These are phyloP conservation scores for Diplocarpon rosae DNA, from an alignment of 2,329 filamentous ascomycete species.

Conservation along the genomic window DNA sequence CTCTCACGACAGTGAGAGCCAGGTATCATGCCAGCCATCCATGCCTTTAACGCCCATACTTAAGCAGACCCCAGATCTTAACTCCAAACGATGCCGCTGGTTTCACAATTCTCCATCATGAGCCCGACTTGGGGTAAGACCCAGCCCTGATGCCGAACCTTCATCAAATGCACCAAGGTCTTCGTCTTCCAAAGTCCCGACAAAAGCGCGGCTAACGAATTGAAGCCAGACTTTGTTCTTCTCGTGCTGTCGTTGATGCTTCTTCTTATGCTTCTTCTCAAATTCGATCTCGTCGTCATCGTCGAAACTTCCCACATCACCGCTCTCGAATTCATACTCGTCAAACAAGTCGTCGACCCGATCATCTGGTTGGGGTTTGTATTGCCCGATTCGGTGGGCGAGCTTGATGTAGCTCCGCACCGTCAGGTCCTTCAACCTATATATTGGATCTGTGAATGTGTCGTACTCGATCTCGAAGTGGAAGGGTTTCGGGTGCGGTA, in stretches of 20 bases:
- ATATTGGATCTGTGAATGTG: slow-evolving; percentile 66
- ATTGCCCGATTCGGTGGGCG: slow-evolving; percentile 64
- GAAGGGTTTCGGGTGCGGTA: slow-evolving; percentile 53
- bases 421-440: slow-evolving; percentile 71
- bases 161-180: slow-evolving; percentile 39
- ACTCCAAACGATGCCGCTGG: slow-evolving; percentile 6
- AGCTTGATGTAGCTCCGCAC: slow-evolving; percentile 71
- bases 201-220: slow-evolving; percentile 71
- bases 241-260: slow-evolving; percentile 41
- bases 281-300: slow-evolving; percentile 22
- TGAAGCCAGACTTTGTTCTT: slow-evolving; percentile 65
- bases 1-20: slow-evolving; percentile 1
- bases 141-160: neutral
- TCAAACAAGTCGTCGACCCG: slow-evolving; percentile 15
- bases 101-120: slow-evolving; percentile 8
- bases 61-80: slow-evolving; percentile 1
- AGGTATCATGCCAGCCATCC: slow-evolving; percentile 41
- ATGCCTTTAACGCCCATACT: slow-evolving; percentile 26
- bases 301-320: slow-evolving; percentile 16
- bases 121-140: neutral
- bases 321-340: slow-evolving; percentile 13
- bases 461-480: slow-evolving; percentile 76
- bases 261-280: slow-evolving; percentile 30
- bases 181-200: slow-evolving; percentile 56
- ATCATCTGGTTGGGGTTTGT: slow-evolving; percentile 28